phyloP scores from a whole-genome alignment of 75 land plant species.

The Cupressus sempervirens region DNA sequence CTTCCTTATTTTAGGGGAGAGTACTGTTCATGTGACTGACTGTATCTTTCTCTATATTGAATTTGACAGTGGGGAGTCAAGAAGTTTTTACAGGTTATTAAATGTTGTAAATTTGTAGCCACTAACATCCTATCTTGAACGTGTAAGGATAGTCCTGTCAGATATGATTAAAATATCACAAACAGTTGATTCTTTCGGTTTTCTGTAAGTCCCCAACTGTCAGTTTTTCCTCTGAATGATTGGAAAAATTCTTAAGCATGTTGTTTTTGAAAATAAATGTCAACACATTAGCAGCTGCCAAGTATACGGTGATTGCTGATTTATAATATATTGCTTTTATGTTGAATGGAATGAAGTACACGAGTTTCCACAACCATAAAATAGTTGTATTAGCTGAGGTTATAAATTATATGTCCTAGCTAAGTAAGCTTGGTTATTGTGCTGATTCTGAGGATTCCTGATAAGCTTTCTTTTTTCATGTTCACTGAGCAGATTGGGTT shows the following conservation, averaged over 20 bases:
- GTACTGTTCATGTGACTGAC: not conserved
- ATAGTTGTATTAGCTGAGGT: not conserved
- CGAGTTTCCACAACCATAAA: not conserved
- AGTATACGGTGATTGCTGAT: not conserved
- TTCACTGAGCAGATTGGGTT: not conserved
- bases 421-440: not conserved
- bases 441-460: not conserved
- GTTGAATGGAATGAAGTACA: not conserved
- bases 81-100: not conserved
- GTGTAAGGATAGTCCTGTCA: not conserved
- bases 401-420: not conserved
- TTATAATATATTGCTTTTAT: not conserved
- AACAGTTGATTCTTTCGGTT: not conserved
- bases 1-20: not conserved
- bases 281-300: not conserved
- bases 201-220: not conserved
- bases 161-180: too few species aligned
- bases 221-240: not conserved
- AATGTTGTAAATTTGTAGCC: not conserved
- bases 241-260: not conserved
- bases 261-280: not conserved
- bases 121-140: not conserved
- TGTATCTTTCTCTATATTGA: not conserved
- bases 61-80: not conserved
- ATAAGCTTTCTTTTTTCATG: not conserved